Percentiles rank a stretch among this genome's conserved stretches.
Evolutionary conservation across 2,329 filamentous ascomycete species (phyloP).

Genomic region (Neonectria sp.): DNA sequence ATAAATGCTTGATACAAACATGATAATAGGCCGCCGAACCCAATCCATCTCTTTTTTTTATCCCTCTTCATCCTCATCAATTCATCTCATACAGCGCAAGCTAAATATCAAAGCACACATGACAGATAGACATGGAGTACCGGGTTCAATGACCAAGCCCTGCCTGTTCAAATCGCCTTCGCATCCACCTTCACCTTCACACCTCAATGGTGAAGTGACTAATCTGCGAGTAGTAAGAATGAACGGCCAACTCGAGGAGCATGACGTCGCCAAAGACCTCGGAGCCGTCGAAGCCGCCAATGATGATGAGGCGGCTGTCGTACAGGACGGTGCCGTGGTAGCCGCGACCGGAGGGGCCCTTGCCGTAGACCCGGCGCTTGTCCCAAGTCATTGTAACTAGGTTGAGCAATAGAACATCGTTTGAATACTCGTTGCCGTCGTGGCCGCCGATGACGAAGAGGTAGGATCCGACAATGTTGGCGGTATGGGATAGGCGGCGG

Average conservation of each 20-base stretch:
- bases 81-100: conserved; percentile 20
- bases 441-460: conserved; percentile 80
- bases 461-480: conserved; percentile 79
- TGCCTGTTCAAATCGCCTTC: background rate
- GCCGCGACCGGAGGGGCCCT: conserved; percentile 73
- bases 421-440: conserved; percentile 78
- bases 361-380: conserved; percentile 74
- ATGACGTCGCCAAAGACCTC: conserved; percentile 79
- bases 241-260: conserved; percentile 77
- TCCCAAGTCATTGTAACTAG: conserved; percentile 84
- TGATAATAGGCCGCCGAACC: conserved; percentile 40
- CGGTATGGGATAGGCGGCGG: conserved; percentile 77
- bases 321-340: conserved; percentile 78
- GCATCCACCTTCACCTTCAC: conserved; percentile 48
- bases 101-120: conserved; percentile 29
- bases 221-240: conserved; percentile 82
- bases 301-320: conserved; percentile 74
- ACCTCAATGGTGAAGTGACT: conserved; percentile 81
- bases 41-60: conserved; percentile 40
- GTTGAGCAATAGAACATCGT: conserved; percentile 78
- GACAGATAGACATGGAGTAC: conserved; percentile 6
- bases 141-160: conserved; percentile 9
- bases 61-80: conserved; percentile 30
- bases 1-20: conserved; percentile 36
- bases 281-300: conserved; percentile 78